Evolutionary conservation across 2,329 filamentous ascomycete species (phyloP).

Genomic region (Pyrenophora tritici-repentis): DNA sequence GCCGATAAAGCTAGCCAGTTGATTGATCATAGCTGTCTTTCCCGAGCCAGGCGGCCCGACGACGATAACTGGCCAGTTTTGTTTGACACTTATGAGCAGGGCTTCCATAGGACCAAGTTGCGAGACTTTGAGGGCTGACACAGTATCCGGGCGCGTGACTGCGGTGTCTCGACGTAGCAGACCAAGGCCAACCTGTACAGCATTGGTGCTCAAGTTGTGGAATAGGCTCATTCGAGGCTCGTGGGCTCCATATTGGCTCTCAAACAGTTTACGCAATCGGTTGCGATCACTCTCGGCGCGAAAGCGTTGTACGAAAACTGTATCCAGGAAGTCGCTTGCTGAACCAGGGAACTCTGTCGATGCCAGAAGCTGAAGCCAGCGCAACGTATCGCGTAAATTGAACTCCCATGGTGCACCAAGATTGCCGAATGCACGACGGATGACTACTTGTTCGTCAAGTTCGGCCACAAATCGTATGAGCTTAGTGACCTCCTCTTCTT

Average conservation of each 20-base stretch:
- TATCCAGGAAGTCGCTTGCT: slow-evolving; percentile 75
- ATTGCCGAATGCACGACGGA: slow-evolving; percentile 58
- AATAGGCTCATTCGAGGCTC: slow-evolving; percentile 57
- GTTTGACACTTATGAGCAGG: slow-evolving; percentile 81
- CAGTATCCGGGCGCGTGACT: slow-evolving; percentile 31
- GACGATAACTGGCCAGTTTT: slow-evolving; percentile 86
- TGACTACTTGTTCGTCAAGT: slow-evolving; percentile 74
- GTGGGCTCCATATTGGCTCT: slow-evolving; percentile 62
- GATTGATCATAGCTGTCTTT: slow-evolving; percentile 79
- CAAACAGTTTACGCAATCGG: slow-evolving; percentile 69
- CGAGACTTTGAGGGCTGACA: slow-evolving; percentile 40
- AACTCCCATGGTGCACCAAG: slow-evolving; percentile 88
- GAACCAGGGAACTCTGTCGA: slow-evolving; percentile 62
- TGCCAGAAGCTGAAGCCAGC: slow-evolving; percentile 79
- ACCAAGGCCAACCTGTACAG: slow-evolving; percentile 81
- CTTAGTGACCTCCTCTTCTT: slow-evolving; percentile 62
- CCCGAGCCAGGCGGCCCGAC: slow-evolving; percentile 84
- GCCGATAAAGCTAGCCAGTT: slow-evolving; percentile 79
- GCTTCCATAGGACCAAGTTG: slow-evolving; percentile 80
- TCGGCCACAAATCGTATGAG: slow-evolving; percentile 80
- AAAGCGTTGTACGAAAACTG: slow-evolving; percentile 88
- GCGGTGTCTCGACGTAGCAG: slow-evolving; percentile 65
- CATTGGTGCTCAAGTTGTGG: slow-evolving; percentile 68
- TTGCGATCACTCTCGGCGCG: slow-evolving; percentile 70
- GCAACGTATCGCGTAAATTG: slow-evolving; percentile 85